Percentiles rank a stretch among this genome's conserved stretches.
These are phyloP conservation scores for Talaromyces liani DNA, from an alignment of 495 filamentous ascomycete species.

Conservation along the genomic window DNA sequence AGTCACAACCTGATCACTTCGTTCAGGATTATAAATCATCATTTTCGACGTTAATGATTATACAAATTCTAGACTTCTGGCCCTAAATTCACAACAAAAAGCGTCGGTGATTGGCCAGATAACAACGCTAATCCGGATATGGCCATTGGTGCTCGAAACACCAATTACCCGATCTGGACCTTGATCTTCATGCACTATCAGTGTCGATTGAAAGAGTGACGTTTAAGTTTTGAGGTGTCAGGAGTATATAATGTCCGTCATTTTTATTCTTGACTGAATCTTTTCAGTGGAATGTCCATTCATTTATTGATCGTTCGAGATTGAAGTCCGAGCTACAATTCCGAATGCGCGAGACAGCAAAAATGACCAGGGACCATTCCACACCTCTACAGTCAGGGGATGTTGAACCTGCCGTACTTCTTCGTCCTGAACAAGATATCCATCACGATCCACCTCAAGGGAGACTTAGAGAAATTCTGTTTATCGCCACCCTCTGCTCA, in stretches of 20 bases:
- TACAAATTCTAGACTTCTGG: not conserved
- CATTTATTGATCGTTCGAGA: not conserved
- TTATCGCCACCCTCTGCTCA: not conserved
- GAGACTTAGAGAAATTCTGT: not conserved
- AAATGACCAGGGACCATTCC: not conserved
- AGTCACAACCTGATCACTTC: not conserved
- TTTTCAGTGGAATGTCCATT: not conserved
- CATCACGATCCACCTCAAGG: not conserved
- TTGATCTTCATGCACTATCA: not conserved
- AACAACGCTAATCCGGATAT: not conserved
- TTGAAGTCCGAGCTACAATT: not conserved
- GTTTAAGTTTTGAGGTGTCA: not conserved
- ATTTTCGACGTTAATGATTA: not conserved
- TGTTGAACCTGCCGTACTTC: not conserved
- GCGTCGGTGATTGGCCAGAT: not conserved
- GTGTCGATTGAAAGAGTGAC: not conserved
- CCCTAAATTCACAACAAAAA: not conserved
- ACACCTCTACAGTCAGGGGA: not conserved
- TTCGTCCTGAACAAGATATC: not conserved
- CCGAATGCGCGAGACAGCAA: not conserved
- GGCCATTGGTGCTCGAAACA: not conserved
- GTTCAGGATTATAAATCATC: not conserved
- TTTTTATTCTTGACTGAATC: too few species aligned
- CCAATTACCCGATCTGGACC: not conserved
- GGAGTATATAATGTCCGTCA: not conserved